Conservation (phyloP, 2,329 filamentous ascomycete species). For the Trichophyton schoenleinii region DNA sequence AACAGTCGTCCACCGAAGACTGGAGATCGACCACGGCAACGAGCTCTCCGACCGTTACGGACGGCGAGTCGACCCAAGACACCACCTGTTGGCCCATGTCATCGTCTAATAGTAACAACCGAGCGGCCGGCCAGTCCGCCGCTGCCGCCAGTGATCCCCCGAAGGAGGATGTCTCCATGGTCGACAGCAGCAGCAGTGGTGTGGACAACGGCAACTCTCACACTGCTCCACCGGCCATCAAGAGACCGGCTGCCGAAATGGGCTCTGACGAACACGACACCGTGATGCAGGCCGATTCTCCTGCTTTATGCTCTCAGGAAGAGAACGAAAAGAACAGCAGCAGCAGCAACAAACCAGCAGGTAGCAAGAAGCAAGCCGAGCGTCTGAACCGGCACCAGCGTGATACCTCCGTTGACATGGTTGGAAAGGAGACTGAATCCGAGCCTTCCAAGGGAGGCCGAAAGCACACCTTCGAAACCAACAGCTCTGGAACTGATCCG, state of each 20-base stretch:
- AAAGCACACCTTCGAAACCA: conserved; percentile 19
- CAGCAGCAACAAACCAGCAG: conserved; percentile 10
- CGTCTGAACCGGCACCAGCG: conserved; percentile 15
- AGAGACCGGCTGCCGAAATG: conserved; percentile 44
- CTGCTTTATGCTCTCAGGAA: not conserved
- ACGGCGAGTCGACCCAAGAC: not conserved
- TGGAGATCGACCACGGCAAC: conserved; percentile 17
- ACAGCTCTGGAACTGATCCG: conserved; percentile 23
- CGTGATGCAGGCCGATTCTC: conserved; percentile 16
- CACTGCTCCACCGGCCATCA: conserved; percentile 29
- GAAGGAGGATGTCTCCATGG: conserved; percentile 20
- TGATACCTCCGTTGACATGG: conserved; percentile 35
- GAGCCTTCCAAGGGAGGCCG: not conserved
- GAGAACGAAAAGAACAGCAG: not conserved
- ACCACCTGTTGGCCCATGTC: conserved; percentile 26
- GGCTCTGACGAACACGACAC: conserved; percentile 29
- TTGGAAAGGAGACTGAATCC: conserved; percentile 20
- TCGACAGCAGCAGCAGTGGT: conserved; percentile 17
- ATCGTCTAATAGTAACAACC: conserved; percentile 14
- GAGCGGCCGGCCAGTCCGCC: conserved; percentile 16
- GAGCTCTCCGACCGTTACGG: conserved; percentile 29
- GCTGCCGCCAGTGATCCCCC: conserved; percentile 16
- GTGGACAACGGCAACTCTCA: conserved; percentile 5
- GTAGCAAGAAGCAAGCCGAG: conserved; percentile 14
- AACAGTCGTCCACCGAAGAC: conserved; percentile 1